A percentile compares a stretch with the other conserved stretches of the same genome.
phyloP scores from a whole-genome alignment of 2,329 filamentous ascomycete species.

The Pestalotiopsis sp. region DNA sequence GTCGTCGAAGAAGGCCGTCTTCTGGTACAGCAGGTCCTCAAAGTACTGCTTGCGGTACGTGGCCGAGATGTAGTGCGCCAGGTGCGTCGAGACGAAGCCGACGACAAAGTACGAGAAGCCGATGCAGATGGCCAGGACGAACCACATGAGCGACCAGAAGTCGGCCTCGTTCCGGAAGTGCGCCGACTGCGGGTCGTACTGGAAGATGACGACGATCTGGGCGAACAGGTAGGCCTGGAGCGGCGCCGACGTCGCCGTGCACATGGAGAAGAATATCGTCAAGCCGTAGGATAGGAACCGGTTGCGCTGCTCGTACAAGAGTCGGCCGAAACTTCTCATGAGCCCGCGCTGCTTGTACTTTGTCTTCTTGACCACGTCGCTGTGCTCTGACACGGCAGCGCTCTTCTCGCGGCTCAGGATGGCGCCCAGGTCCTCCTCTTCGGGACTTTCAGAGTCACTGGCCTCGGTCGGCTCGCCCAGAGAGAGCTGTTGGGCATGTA shows the following conservation, averaged over 20 bases:
- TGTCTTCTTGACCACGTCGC: slow-evolving; percentile 20
- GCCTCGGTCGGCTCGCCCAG: slow-evolving; percentile 50
- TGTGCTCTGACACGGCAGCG: slow-evolving; percentile 38
- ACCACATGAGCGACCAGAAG: slow-evolving; percentile 71
- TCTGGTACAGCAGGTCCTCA: slow-evolving; percentile 59
- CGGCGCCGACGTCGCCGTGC: slow-evolving; percentile 46
- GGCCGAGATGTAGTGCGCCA: slow-evolving; percentile 52
- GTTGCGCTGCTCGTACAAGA: slow-evolving; percentile 58
- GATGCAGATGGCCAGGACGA: slow-evolving; percentile 55
- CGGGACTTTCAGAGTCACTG: slow-evolving; percentile 33
- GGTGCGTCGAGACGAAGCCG: slow-evolving; percentile 43
- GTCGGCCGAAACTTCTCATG: slow-evolving; percentile 54
- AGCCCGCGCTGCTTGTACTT: slow-evolving; percentile 43
- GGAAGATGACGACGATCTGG: slow-evolving; percentile 54
- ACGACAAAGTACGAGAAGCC: slow-evolving; percentile 57
- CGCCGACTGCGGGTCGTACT: slow-evolving; percentile 28
- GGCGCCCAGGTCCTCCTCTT: slow-evolving; percentile 43
- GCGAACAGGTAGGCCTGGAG: slow-evolving; percentile 60
- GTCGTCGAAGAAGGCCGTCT: slow-evolving; percentile 62
- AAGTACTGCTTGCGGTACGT: slow-evolving; percentile 65
- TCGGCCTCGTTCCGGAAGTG: slow-evolving; percentile 45
- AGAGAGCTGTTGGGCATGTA: slow-evolving; percentile 63
- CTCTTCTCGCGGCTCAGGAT: slow-evolving; percentile 49
- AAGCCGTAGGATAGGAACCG: slow-evolving; percentile 54
- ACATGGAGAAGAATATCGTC: slow-evolving; percentile 49